Evolutionary conservation across 1,139 yeast species (phyloP), one percentile per base, ranked within the genome.

Genomic region (Nadsonia starkeyi-henricii): DNA sequence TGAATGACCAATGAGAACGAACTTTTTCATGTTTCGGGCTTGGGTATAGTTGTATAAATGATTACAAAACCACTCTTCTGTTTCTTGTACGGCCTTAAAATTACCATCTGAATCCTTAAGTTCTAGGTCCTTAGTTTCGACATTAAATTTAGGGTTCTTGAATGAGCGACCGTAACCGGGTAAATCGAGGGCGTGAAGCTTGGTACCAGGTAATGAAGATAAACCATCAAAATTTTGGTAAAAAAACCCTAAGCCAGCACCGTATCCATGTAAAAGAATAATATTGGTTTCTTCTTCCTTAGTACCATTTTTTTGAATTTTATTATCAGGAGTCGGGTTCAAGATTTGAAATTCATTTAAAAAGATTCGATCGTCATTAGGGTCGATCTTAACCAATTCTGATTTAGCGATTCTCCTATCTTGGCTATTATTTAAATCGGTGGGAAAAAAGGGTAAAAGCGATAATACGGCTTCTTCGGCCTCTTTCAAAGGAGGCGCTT

Each of bases 251-350:
- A 81, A 70, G 0, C 93, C 81, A 0, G 96, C 91, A 0, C 91
- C 95, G 62, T 83, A 85, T 0, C 96, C 96, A 61, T 86, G 96
- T 33, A 86, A 57, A 61, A 86, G 71, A 5, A 85, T 84, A 20
- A 81, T 56, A 57, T 76, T 75, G 30, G 52, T 50, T 41, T 55
- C 55, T 15, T 53, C 53, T 33, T 33, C 17, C 17, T 33, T 33
- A 13, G 12, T 15, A 15, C 17, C 17, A 9, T 9, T 23, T 21
- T 61, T 60, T 30, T 53, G n/a, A n/a, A n/a, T 53, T 15, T 33
- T 33, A 33, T 33, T 15, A 9, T 12, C 17, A 13, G 12, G 17
- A 4, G 39, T 4, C 4, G 39, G 39, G 39, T 33, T 33, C 15
- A 4, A 13, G 4, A 63, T 57, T 36, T 61, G 63, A 48, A 80